phyloP scores from a whole-genome alignment of 257 asterid genomes.

The Penstemon barbatus region DNA sequence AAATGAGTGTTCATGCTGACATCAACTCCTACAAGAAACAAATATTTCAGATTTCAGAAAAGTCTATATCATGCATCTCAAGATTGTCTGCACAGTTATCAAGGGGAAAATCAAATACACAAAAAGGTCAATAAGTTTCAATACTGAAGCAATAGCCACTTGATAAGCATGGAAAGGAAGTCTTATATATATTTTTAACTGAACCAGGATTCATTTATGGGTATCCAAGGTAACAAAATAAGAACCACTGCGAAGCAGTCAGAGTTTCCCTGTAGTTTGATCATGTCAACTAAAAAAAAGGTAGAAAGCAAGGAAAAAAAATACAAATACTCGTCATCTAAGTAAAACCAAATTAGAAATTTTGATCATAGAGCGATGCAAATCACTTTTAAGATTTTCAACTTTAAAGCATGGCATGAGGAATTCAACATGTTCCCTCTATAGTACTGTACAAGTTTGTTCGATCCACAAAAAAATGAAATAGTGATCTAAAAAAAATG shows the following conservation, averaged over 20 bases:
- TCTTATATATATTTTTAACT: not conserved
- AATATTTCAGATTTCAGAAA: slow-evolving; percentile 6
- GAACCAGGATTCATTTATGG: not conserved
- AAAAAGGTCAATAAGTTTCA: not conserved
- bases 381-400: not conserved
- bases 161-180: not conserved
- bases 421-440: not conserved
- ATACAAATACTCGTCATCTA: not conserved
- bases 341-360: not conserved
- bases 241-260: not conserved
- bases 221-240: not conserved
- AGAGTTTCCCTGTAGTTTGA: not conserved
- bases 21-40: slow-evolving; percentile 50
- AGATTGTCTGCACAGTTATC: not conserved
- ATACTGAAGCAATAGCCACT: not conserved
- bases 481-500: not conserved
- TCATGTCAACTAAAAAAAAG: not conserved
- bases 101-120: not conserved
- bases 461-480: not conserved
- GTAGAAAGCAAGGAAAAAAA: not conserved
- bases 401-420: not conserved
- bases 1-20: slow-evolving; percentile 75
- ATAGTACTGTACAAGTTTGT: not conserved
- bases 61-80: slow-evolving; percentile 8
- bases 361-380: slow-evolving; percentile 4